Conservation (phyloP, 1,284 basidiomycete species). For the Sporisorium sorghi region DNA sequence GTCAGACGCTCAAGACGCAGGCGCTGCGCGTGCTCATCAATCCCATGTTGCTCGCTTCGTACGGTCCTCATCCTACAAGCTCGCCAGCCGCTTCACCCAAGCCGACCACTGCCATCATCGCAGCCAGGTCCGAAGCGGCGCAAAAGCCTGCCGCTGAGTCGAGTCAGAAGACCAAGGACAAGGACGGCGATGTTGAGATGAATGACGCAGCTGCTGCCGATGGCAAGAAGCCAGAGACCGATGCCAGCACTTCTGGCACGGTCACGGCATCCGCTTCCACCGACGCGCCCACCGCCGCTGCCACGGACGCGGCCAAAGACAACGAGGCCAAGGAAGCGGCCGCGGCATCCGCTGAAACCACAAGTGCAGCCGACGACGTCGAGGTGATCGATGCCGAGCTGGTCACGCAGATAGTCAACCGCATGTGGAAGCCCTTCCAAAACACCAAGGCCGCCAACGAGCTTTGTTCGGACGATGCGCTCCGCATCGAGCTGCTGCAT, state of each 20-base stretch:
- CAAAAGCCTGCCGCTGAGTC: not conserved
- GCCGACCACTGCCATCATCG: constrained; percentile 3
- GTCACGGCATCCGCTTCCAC: constrained; percentile 1
- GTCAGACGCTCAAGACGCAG: constrained; percentile 84
- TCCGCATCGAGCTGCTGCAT: constrained; percentile 90
- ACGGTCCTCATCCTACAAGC: constrained; percentile 62
- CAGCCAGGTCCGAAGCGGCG: constrained; percentile 12
- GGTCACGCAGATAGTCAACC: constrained; percentile 77
- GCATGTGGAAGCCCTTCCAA: constrained; percentile 83
- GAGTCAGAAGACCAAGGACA: constrained; percentile 63
- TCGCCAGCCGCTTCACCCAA: constrained; percentile 33
- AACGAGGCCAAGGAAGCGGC: constrained; percentile 62
- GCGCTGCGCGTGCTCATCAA: constrained; percentile 89
- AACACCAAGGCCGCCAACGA: constrained; percentile 69
- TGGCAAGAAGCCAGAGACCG: constrained; percentile 25
- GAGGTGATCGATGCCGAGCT: constrained; percentile 77
- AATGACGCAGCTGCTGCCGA: constrained; percentile 20
- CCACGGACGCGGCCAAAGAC: constrained; percentile 12
- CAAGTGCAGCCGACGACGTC: constrained; percentile 14
- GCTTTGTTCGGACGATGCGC: constrained; percentile 78
- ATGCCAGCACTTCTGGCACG: constrained; percentile 5
- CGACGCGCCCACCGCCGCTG: constrained; percentile 5
- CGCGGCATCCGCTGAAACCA: constrained; percentile 65
- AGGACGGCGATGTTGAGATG: constrained; percentile 70
- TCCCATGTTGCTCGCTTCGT: constrained; percentile 85